Evolutionary conservation across 2,329 filamentous ascomycete genomes (phyloP).

Genomic region (Drechslera avenae): DNA sequence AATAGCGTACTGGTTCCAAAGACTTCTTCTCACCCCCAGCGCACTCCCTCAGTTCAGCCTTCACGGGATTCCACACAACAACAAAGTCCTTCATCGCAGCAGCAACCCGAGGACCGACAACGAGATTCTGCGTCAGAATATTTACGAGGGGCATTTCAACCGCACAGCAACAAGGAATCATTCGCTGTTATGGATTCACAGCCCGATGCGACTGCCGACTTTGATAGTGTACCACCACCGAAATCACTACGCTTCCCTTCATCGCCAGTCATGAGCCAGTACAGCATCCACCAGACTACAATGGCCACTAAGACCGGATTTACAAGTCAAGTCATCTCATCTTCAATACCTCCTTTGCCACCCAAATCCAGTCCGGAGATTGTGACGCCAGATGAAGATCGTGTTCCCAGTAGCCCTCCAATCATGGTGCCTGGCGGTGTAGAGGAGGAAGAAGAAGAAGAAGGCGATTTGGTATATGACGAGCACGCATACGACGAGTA

Average conservation of each 20-base stretch:
- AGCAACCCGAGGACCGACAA: constrained; percentile 26
- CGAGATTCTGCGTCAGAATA: constrained; percentile 25
- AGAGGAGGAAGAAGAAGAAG: constrained; percentile 33
- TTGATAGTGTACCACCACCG: constrained; percentile 35
- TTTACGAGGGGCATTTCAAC: constrained; percentile 17
- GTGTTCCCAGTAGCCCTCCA: constrained; percentile 48
- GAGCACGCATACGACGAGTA: constrained; percentile 35
- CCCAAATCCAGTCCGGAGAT: constrained; percentile 27
- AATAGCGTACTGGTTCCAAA: constrained; percentile 44
- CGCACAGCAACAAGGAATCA: constrained; percentile 41
- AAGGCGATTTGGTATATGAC: constrained; percentile 29
- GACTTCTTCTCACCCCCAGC: constrained; percentile 45
- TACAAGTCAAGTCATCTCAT: constrained; percentile 39
- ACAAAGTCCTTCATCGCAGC: constrained; percentile 26
- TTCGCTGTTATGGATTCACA: constrained; percentile 55
- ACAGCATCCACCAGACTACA: constrained; percentile 46
- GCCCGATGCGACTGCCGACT: constrained; percentile 37
- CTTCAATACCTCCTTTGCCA: constrained; percentile 41
- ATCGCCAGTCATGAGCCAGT: constrained; percentile 43
- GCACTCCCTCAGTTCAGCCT: constrained; percentile 29
- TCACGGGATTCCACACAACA: constrained; percentile 26
- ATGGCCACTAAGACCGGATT: constrained; percentile 35
- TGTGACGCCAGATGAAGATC: constrained; percentile 25
- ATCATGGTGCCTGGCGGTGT: constrained; percentile 22
- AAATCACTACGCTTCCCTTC: constrained; percentile 43